phyloP scores from a whole-genome alignment of 176 grass and related monocot genomes.

The Oryza brachyantha region DNA sequence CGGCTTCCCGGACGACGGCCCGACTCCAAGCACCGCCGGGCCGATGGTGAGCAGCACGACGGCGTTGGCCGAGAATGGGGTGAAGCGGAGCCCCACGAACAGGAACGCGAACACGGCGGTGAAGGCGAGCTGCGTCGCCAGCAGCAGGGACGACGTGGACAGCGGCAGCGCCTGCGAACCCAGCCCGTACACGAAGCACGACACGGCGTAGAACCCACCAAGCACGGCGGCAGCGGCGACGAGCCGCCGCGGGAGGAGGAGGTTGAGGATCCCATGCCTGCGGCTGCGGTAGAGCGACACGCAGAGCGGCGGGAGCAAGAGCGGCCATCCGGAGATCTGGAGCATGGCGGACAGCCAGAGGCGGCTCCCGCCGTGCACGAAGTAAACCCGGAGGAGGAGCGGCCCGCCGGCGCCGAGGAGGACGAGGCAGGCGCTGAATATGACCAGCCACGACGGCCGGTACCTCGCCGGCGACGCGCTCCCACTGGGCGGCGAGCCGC shows the following conservation, averaged over 20 bases:
- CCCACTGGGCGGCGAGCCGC: neutral
- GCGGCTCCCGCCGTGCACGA: constrained; percentile 50
- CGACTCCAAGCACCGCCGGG: constrained; percentile 56
- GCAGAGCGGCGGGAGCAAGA: constrained; percentile 49
- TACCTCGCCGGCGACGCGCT: constrained; percentile 1
- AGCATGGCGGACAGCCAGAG: constrained; percentile 58
- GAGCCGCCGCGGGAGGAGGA: constrained; percentile 40
- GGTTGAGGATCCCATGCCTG: constrained; percentile 3
- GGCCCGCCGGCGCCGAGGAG: constrained; percentile 48
- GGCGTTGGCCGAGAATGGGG: constrained; percentile 65
- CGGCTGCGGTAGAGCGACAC: constrained; percentile 24
- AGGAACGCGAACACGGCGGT: constrained; percentile 67
- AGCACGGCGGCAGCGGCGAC: constrained; percentile 23
- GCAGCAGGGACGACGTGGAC: constrained; percentile 75
- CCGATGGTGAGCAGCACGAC: constrained; percentile 69
- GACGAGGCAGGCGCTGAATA: constrained; percentile 50
- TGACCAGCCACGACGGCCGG: constrained; percentile 34
- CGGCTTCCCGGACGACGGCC: constrained; percentile 26
- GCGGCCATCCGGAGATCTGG: constrained; percentile 60
- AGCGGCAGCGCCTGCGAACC: constrained; percentile 60
- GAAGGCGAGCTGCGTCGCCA: constrained; percentile 75
- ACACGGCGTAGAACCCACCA: constrained; percentile 40
- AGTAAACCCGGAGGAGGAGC: constrained; percentile 77
- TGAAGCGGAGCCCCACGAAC: constrained; percentile 57
- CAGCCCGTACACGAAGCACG: constrained; percentile 54